A percentile compares a stretch with the other conserved stretches of the same genome.
Conservation (phyloP, 805 yeast genomes). For the Scheffersomyces amazonensis region DNA sequence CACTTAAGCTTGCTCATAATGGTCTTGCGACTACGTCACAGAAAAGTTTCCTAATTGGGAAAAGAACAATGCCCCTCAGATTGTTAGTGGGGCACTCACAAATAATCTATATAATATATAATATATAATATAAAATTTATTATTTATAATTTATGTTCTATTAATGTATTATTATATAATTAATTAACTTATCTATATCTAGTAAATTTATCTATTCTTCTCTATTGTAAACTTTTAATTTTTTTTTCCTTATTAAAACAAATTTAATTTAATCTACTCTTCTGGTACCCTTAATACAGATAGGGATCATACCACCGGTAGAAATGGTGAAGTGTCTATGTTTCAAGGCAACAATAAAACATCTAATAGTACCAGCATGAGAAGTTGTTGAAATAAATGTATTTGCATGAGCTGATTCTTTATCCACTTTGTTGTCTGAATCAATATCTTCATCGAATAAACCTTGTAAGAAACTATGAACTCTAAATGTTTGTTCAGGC, state of each 20-base stretch:
- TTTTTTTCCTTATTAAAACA: too few species aligned
- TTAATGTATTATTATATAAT: too few species aligned
- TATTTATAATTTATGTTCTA: too few species aligned
- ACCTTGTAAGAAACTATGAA: constrained; percentile 41
- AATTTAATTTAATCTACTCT: constrained; percentile 22
- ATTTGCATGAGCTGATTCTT: constrained; percentile 10
- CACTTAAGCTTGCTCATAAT: too few species aligned
- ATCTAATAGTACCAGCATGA: constrained; percentile 52
- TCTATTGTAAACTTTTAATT: neutral
- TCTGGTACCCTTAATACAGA: constrained; percentile 46
- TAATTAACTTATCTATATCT: neutral
- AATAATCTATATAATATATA: too few species aligned
- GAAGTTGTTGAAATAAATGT: constrained; percentile 42
- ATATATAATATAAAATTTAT: too few species aligned
- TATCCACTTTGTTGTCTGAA: constrained; percentile 6
- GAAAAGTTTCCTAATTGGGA: too few species aligned
- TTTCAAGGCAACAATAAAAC: constrained; percentile 42
- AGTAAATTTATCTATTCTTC: too few species aligned
- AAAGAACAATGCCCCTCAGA: too few species aligned
- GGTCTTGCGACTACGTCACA: too few species aligned
- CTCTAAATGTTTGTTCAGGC: constrained; percentile 48
- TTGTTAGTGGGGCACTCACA: too few species aligned
- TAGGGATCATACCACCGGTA: constrained; percentile 66
- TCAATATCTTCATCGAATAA: constrained; percentile 18
- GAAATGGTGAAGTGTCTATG: constrained; percentile 59